Evolutionary conservation across 495 filamentous ascomycete genomes (phyloP), one percentile per base, ranked within the genome.

Genomic region (Rhypophila decipiens): DNA sequence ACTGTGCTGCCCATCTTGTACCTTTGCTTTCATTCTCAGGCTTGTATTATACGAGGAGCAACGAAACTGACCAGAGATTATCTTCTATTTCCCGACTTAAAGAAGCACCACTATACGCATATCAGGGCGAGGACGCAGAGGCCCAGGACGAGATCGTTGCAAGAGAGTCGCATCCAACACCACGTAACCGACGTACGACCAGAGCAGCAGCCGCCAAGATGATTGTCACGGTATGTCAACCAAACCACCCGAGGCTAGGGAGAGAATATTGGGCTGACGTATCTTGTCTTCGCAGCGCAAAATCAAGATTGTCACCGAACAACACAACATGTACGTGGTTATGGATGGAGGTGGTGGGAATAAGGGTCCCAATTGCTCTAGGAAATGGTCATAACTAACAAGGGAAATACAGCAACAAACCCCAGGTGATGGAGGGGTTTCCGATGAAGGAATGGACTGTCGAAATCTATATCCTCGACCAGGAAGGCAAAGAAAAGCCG

Each of bases 231-330:
- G 60, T 64, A 46, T 27, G 48, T 51, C 23, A 3, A 5, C 13
- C 36, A 11, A 3, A n/a, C 10, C 23, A n/a, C 31, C n/a, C n/a
- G n/a, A n/a, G n/a, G n/a, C n/a, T n/a, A n/a, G n/a, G n/a, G n/a
- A n/a, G n/a, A n/a, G n/a, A n/a, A n/a, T n/a, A n/a, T n/a, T n/a
- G n/a, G n/a, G n/a, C n/a, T n/a, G n/a, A n/a, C n/a, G n/a, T n/a
- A n/a, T n/a, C n/a, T n/a, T n/a, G n/a, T 13, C 29, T 13, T 33
- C 29, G 29, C 48, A 95, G 73, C 83, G 93, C 50, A 87, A 76
- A 48, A 77, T 98, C 64, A 90, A 91, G 76, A 78, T 98, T 67
- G 77, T 96, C 51, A 98, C 93, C 21, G 83, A 90, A 68, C 91
- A 96, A 67, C 78, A 80, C 49, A 78, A 87, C 64, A 84, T 90